Conservation (phyloP, 192 early-diverging fungal genomes). For the Backusella tarrabulga region DNA sequence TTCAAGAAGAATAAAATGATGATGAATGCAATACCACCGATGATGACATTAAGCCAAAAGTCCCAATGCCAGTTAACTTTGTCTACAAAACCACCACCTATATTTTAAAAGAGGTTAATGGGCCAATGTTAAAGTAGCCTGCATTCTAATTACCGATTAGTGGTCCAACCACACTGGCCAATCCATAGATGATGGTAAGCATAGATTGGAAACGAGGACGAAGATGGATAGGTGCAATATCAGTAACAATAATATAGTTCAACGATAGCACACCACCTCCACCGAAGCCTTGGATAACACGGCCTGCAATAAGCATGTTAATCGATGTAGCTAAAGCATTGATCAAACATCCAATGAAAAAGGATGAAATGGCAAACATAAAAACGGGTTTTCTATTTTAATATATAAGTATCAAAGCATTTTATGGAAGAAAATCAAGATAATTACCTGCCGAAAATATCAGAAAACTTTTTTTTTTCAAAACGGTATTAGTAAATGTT, state of each 20-base stretch:
- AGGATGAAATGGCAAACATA: slow-evolving; percentile 22
- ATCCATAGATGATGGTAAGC: slow-evolving; percentile 54
- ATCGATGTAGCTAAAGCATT: slow-evolving; percentile 59
- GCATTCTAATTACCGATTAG: slow-evolving; percentile 32
- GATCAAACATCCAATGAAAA: slow-evolving; percentile 52
- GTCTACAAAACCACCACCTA: slow-evolving; percentile 70
- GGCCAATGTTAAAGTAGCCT: background rate
- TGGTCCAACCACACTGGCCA: slow-evolving; percentile 66
- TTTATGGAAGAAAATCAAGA: background rate
- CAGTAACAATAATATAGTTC: slow-evolving; percentile 69
- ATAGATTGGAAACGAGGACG: slow-evolving; percentile 65
- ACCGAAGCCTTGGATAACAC: slow-evolving; percentile 62
- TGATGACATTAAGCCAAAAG: slow-evolving; percentile 49
- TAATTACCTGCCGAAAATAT: background rate
- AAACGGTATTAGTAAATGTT: background rate
- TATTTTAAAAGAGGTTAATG: slow-evolving; percentile 7
- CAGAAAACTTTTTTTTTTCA: background rate
- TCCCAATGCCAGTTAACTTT: slow-evolving; percentile 71
- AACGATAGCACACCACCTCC: slow-evolving; percentile 62
- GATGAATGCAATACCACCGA: slow-evolving; percentile 12
- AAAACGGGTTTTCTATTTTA: slow-evolving; percentile 25
- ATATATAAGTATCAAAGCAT: background rate
- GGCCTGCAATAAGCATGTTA: slow-evolving; percentile 61
- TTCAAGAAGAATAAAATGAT: slow-evolving; percentile 46
- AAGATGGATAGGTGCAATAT: slow-evolving; percentile 64